These are phyloP conservation scores for Exophiala viscosa DNA, from an alignment of 2,329 filamentous ascomycete species.

Conservation along the genomic window DNA sequence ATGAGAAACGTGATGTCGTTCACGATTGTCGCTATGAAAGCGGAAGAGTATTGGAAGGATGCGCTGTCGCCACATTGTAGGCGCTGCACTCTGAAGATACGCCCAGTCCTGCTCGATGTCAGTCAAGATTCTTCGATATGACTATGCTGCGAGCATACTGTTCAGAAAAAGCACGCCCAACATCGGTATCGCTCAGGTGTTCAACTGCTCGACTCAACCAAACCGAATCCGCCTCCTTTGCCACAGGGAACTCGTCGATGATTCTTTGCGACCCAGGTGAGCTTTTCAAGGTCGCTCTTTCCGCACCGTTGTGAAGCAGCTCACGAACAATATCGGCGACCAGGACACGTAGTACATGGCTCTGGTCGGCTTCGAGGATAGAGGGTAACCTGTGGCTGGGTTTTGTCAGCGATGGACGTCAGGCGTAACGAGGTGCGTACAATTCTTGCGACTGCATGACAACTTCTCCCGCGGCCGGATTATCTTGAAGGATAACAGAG, in stretches of 20 bases:
- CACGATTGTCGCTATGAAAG: slow-evolving; percentile 6
- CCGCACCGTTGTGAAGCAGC: slow-evolving; percentile 9
- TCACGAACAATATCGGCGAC: slow-evolving; percentile 23
- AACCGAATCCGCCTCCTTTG: not conserved
- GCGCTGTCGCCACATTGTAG: slow-evolving; percentile 4
- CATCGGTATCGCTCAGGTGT: slow-evolving; percentile 6
- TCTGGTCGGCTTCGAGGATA: slow-evolving; percentile 7
- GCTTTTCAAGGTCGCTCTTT: slow-evolving; percentile 5
- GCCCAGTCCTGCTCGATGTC: slow-evolving; percentile 5
- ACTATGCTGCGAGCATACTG: not conserved
- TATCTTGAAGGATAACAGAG: slow-evolving; percentile 8
- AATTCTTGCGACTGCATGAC: slow-evolving; percentile 2
- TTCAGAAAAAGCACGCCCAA: slow-evolving; percentile 1
- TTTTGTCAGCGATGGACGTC: slow-evolving; percentile 2
- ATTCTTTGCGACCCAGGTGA: not conserved
- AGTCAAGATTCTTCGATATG: not conserved
- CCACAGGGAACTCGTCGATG: slow-evolving; percentile 7
- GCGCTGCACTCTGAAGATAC: slow-evolving; percentile 10
- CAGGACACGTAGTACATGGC: slow-evolving; percentile 18
- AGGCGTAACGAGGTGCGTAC: not conserved
- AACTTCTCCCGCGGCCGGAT: not conserved
- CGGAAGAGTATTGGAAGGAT: not conserved
- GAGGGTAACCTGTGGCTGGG: slow-evolving; percentile 2
- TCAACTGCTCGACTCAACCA: slow-evolving; percentile 18
- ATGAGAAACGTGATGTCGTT: slow-evolving; percentile 10